A percentile compares a stretch with the other conserved stretches of the same genome.
Evolutionary conservation across 495 filamentous ascomycete species (phyloP).

Genomic region (Cercophora samala): DNA sequence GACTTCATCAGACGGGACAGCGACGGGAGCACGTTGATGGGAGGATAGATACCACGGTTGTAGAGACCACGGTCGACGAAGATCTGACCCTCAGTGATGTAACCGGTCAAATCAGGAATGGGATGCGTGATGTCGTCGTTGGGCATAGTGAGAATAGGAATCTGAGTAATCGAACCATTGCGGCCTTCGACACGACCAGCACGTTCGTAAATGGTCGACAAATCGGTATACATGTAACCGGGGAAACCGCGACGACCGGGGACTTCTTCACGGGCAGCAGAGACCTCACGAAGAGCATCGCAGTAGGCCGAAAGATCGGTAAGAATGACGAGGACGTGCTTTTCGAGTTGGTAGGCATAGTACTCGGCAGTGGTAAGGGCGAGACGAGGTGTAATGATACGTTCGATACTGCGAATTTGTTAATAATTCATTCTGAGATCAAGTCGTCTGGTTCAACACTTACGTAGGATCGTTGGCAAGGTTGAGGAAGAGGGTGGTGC

Average conservation of each 20-base stretch:
- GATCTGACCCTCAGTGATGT: slow-evolving; percentile 99
- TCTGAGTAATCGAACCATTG: slow-evolving; percentile 98
- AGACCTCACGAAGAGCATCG: slow-evolving; percentile 97
- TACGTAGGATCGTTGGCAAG: slow-evolving; percentile 98
- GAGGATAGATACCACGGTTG: slow-evolving; percentile 97
- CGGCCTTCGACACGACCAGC: slow-evolving; percentile 96
- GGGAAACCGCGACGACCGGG: slow-evolving; percentile 99
- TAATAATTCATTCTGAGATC: slow-evolving; percentile 20
- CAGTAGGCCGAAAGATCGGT: slow-evolving; percentile 98
- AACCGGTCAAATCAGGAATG: slow-evolving; percentile 97
- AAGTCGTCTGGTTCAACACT: slow-evolving; percentile 28
- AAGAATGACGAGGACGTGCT: slow-evolving; percentile 98
- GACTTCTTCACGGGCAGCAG: slow-evolving; percentile 97
- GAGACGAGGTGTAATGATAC: slow-evolving; percentile 99
- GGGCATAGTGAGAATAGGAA: slow-evolving; percentile 98
- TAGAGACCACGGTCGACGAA: slow-evolving; percentile 91
- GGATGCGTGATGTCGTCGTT: slow-evolving; percentile 99
- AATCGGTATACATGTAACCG: slow-evolving; percentile 99
- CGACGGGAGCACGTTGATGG: slow-evolving; percentile 98
- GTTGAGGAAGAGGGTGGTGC: slow-evolving; percentile 95
- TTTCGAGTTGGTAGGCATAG: slow-evolving; percentile 99
- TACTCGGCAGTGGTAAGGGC: slow-evolving; percentile 98
- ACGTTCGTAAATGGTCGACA: slow-evolving; percentile 99
- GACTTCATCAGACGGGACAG: slow-evolving; percentile 99
- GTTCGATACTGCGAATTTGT: slow-evolving; percentile 72